Evolutionary conservation across 768 basidiomycete genomes (phyloP), one percentile per base, ranked within the genome.

Genomic region (Dentipellis sp.): DNA sequence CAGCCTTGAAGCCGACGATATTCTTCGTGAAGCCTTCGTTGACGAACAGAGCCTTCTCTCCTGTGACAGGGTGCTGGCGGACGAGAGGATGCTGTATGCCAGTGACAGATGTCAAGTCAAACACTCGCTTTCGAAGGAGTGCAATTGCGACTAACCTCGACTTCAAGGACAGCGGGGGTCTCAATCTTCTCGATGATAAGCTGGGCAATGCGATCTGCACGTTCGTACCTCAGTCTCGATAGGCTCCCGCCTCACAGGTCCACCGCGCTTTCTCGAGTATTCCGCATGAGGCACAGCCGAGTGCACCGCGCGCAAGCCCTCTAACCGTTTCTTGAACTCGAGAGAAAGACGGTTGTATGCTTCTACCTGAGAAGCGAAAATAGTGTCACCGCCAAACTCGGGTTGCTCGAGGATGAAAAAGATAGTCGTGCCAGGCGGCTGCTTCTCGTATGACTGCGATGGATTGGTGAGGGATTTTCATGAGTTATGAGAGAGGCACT

Each of bases 171-270:
- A 2, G 85, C 87, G 0, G 95, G 91, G 3, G 84, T 93, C 59
- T 83, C 82, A 61, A 98, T 97, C 58, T 78, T 83, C 67, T 99
- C 95, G 53, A 98, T 74, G 60, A 99, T 91, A 35, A 98, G 78
- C 65, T 99, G 97, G 2, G 97, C 97, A 60, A 99, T 76, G n/a
- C 97, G 83, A 64, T 99, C 97, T 6, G n/a, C n/a, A n/a, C n/a
- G 6, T 21, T 49, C 48, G 21, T 16, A 50, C 48, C 19, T 50
- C 49, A 2, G 54, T 55, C 38, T 61, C 60, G 36, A 59, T 40
- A 19, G 58, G 42, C 38, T 59, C 58, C 36, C 55, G 54, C n/a
- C 58, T 54, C 12, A 61, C 45, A 3, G 58, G 49, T 8, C 52
- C 17, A 7, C 49, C 45, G 16, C 49, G 45, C 14, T 39, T 49